phyloP scores from a whole-genome alignment of 2,329 filamentous ascomycete genomes.

The Aspergillus floridensis region DNA sequence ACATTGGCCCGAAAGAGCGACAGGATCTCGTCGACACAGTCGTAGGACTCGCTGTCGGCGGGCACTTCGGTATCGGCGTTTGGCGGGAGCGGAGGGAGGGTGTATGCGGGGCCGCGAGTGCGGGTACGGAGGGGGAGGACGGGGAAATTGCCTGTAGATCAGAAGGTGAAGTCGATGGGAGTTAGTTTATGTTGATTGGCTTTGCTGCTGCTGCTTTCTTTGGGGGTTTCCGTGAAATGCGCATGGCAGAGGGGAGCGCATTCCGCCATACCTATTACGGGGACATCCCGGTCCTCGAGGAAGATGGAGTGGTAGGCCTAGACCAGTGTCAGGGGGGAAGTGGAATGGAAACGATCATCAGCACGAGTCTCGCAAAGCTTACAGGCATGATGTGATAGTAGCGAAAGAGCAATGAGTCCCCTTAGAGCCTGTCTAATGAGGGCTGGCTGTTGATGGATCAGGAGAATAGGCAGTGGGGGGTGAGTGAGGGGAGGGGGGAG shows the following conservation, averaged over 20 bases:
- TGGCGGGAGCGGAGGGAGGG: constrained; percentile 64
- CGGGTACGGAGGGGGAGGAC: constrained; percentile 91
- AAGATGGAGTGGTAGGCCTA: constrained; percentile 99
- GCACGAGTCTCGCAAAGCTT: constrained; percentile 18
- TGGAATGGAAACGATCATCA: not conserved
- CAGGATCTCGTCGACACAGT: constrained; percentile 91
- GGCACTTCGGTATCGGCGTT: constrained; percentile 60
- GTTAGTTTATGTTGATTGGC: not conserved
- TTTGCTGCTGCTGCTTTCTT: not conserved
- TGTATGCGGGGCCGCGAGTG: constrained; percentile 91
- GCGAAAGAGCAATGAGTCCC: constrained; percentile 9
- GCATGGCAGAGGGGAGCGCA: constrained; percentile 2
- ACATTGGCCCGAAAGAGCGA: constrained; percentile 95
- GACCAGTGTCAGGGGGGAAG: constrained; percentile 13
- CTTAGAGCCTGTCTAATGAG: constrained; percentile 23
- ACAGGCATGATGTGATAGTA: constrained; percentile 47
- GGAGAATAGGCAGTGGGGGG: constrained; percentile 7
- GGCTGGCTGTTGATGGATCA: constrained; percentile 5
- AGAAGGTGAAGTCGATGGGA: not conserved
- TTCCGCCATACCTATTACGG: constrained; percentile 55
- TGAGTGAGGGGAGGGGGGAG: not conserved
- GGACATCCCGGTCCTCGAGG: constrained; percentile 71
- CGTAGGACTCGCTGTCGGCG: constrained; percentile 88
- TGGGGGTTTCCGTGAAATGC: constrained; percentile 27
- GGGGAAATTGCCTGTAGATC: constrained; percentile 76